Percentiles rank a stretch among this genome's conserved stretches.
These are phyloP conservation scores for Hansenula lynferdii DNA, from an alignment of 1,139 yeast species.

Conservation along the genomic window DNA sequence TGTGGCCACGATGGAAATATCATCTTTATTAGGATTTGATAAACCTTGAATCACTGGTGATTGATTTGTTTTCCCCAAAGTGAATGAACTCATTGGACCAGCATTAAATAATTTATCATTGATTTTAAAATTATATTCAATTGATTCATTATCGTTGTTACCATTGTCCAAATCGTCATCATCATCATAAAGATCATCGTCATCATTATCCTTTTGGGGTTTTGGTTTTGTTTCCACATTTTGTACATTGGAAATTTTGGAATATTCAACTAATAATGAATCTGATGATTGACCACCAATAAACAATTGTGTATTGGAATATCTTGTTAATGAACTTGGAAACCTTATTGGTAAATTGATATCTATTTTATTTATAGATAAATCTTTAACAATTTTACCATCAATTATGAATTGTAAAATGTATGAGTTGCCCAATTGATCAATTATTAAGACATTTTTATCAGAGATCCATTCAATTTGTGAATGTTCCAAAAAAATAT, in stretches of 20 bases:
- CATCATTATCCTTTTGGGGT: conserved; percentile 29
- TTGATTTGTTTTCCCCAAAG: conserved; percentile 58
- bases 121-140: conserved; percentile 34
- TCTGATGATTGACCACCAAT: conserved; percentile 41
- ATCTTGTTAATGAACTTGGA: conserved; percentile 21
- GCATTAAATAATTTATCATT: conserved; percentile 57
- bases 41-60: conserved; percentile 55
- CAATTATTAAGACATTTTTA: conserved; percentile 48
- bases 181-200: conserved; percentile 29
- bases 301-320: conserved; percentile 28
- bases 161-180: conserved; percentile 25
- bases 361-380: conserved; percentile 20
- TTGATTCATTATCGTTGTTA: conserved; percentile 22
- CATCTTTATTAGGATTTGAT: conserved; percentile 61
- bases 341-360: background rate
- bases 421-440: conserved; percentile 47
- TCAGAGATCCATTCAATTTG: conserved; percentile 41
- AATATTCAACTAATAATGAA: conserved; percentile 24
- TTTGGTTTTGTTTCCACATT: conserved; percentile 15
- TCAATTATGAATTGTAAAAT: conserved; percentile 47
- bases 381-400: conserved; percentile 34
- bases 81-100: conserved; percentile 74
- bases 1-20: conserved; percentile 63
- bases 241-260: no score
- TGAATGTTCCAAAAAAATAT: conserved; percentile 56